Percentiles rank a stretch among this genome's conserved stretches.
phyloP scores from a whole-genome alignment of 2,329 filamentous ascomycete species.

The Pseudocercospora eumusae region DNA sequence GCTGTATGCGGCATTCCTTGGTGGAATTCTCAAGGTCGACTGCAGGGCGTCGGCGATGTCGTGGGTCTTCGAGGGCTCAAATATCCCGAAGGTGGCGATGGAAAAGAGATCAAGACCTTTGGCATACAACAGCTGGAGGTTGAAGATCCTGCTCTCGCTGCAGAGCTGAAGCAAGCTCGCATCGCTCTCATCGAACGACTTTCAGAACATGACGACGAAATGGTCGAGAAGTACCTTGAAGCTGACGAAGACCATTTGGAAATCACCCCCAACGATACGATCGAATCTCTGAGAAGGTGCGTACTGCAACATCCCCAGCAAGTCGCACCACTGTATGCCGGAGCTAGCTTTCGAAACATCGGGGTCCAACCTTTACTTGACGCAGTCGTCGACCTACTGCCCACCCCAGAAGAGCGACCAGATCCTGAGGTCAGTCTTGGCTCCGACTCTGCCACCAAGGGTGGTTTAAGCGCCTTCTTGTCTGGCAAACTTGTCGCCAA shows the following conservation, averaged over 20 bases:
- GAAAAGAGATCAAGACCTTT: conserved; percentile 56
- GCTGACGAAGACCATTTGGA: conserved; percentile 70
- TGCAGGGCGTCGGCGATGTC: conserved; percentile 83
- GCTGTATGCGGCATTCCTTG: conserved; percentile 93
- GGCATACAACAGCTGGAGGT: conserved; percentile 56
- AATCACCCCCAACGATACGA: conserved; percentile 67
- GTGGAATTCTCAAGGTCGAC: conserved; percentile 73
- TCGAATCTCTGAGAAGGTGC: conserved; percentile 71
- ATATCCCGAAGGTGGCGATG: conserved; percentile 69
- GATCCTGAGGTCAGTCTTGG: conserved; percentile 75
- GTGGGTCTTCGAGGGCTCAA: conserved; percentile 72
- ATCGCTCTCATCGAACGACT: conserved; percentile 77
- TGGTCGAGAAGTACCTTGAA: conserved; percentile 83
- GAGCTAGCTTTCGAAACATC: conserved; percentile 90
- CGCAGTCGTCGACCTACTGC: conserved; percentile 82
- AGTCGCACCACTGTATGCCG: conserved; percentile 85
- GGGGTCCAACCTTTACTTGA: conserved; percentile 91
- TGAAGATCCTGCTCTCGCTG: conserved; percentile 54
- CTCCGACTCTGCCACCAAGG: conserved; percentile 45
- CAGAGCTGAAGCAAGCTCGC: conserved; percentile 74
- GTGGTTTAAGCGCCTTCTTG: conserved; percentile 54
- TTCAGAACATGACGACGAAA: conserved; percentile 82
- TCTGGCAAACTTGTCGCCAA: conserved; percentile 38
- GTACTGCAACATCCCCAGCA: conserved; percentile 67
- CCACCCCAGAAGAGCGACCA: conserved; percentile 76